These are phyloP conservation scores for Amanita pallidorosea DNA, from an alignment of 768 basidiomycete genomes.

Conservation along the genomic window DNA sequence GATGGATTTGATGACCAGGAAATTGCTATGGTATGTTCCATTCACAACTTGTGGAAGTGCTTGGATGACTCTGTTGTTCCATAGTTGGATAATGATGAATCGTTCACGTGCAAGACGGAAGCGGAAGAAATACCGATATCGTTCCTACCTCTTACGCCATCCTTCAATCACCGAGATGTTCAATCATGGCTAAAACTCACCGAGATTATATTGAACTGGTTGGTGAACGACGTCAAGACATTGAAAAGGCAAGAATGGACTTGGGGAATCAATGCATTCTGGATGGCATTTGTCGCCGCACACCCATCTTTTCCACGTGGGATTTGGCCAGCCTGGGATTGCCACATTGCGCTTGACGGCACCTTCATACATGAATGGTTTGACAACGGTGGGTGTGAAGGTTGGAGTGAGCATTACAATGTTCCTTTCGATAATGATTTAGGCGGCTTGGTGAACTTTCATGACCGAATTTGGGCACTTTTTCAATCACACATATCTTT, in stretches of 20 bases:
- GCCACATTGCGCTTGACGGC: neutral
- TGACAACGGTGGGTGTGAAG: neutral
- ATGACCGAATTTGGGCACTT: neutral
- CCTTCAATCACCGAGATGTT: neutral
- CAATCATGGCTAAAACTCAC: neutral
- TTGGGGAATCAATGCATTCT: neutral
- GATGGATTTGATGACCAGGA: neutral
- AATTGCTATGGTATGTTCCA: neutral
- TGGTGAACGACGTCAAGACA: conserved; percentile 1
- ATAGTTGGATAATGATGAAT: neutral
- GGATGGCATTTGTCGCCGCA: neutral
- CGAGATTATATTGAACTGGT: conserved; percentile 1
- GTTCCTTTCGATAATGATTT: neutral
- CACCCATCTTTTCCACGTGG: neutral
- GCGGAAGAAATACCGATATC: neutral
- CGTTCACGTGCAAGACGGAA: neutral
- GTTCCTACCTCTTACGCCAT: neutral
- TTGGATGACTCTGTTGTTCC: too few species aligned
- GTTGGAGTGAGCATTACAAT: neutral
- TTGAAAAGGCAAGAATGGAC: conserved; percentile 2
- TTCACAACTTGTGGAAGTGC: too few species aligned
- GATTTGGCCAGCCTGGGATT: neutral
- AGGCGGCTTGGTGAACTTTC: neutral
- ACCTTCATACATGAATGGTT: conserved; percentile 3
- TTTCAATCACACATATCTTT: neutral